These are phyloP conservation scores for Apiotrichum brassicae DNA, from an alignment of 1,284 basidiomycete species.

Conservation along the genomic window DNA sequence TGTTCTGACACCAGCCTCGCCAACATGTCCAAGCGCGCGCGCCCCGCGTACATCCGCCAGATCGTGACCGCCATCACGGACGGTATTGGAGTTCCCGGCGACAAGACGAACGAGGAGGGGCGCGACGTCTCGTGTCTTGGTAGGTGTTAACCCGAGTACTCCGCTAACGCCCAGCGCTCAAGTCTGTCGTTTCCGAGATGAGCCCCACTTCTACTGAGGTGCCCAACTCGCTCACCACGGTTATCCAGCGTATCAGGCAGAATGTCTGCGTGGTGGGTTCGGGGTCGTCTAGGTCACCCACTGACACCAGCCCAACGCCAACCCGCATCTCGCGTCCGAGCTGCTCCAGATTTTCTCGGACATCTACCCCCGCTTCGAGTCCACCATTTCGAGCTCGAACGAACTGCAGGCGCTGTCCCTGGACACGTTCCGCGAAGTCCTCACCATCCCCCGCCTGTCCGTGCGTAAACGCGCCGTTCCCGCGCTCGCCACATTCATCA, in stretches of 20 bases:
- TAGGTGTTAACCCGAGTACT: slow-evolving; percentile 45
- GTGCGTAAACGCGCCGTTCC: slow-evolving; percentile 85
- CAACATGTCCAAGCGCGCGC: slow-evolving; percentile 29
- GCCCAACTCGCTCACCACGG: background rate
- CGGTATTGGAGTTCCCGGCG: slow-evolving; percentile 21
- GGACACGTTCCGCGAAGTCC: slow-evolving; percentile 64
- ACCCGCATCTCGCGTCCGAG: slow-evolving; percentile 80
- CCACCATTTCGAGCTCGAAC: slow-evolving; percentile 55
- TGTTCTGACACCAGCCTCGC: slow-evolving; percentile 24
- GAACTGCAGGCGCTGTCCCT: slow-evolving; percentile 56
- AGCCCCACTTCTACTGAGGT: slow-evolving; percentile 5
- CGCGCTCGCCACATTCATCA: slow-evolving; percentile 53
- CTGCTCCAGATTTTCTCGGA: slow-evolving; percentile 86
- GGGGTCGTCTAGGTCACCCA: slow-evolving; percentile 7
- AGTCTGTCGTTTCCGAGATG: slow-evolving; percentile 87
- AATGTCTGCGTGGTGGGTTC: slow-evolving; percentile 53
- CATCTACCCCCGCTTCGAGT: slow-evolving; percentile 78
- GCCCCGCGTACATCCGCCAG: slow-evolving; percentile 68
- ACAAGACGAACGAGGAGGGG: slow-evolving; percentile 37
- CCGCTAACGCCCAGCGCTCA: slow-evolving; percentile 62
- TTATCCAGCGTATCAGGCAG: slow-evolving; percentile 48
- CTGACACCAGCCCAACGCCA: slow-evolving; percentile 49
- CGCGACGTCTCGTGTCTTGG: slow-evolving; percentile 89
- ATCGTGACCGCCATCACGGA: slow-evolving; percentile 62
- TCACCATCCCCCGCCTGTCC: slow-evolving; percentile 68